These are phyloP conservation scores for Clitopilus passeckerianus DNA, from an alignment of 768 basidiomycete genomes.

Conservation along the genomic window DNA sequence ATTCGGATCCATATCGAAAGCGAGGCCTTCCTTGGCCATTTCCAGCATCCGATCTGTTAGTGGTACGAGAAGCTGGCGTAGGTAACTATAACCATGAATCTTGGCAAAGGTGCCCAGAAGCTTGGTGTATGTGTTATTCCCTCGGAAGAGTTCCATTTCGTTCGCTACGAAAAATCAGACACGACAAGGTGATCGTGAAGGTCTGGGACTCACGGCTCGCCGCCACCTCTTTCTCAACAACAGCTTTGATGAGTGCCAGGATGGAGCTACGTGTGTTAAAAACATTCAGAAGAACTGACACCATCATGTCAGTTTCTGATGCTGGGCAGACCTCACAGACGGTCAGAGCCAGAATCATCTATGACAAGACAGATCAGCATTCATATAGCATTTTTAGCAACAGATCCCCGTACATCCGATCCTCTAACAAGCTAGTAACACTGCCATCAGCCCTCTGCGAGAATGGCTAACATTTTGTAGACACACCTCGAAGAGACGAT, in stretches of 20 bases:
- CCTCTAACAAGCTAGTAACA: constrained; percentile 60
- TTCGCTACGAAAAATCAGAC: constrained; percentile 43
- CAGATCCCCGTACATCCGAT: constrained; percentile 50
- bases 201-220: constrained; percentile 52
- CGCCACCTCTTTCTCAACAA: constrained; percentile 83
- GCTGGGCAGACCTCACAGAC: constrained; percentile 85
- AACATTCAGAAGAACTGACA: constrained; percentile 78
- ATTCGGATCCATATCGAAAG: constrained; percentile 75
- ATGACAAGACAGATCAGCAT: constrained; percentile 5
- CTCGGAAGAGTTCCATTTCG: constrained; percentile 79
- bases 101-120: constrained; percentile 83
- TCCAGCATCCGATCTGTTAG: constrained; percentile 70
- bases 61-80: constrained; percentile 75
- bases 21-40: constrained; percentile 60
- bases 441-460: background rate
- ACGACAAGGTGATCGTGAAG: background rate
- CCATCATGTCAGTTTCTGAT: constrained; percentile 76
- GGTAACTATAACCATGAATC: constrained; percentile 89
- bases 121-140: constrained; percentile 84
- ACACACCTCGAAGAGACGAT: constrained; percentile 56
- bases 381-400: background rate
- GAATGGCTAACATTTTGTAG: background rate
- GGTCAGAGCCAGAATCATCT: constrained; percentile 79
- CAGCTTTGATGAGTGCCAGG: constrained; percentile 69
- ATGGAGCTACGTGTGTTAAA: constrained; percentile 76